phyloP scores from a whole-genome alignment of 306 rosid genomes.

The Geum urbanum region DNA sequence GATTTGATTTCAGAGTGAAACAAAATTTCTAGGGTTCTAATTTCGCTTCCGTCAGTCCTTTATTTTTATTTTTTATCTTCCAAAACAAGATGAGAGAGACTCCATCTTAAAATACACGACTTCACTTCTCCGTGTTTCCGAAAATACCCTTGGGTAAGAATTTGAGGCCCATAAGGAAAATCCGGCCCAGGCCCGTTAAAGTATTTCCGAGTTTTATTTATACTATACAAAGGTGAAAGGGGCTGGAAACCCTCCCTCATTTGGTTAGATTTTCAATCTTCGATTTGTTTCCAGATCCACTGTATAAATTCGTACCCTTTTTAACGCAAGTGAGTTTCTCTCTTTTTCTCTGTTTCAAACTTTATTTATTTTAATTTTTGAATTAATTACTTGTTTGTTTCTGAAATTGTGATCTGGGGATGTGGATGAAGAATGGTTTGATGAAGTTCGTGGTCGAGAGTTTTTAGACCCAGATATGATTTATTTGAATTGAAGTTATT shows the following conservation, averaged over 20 bases:
- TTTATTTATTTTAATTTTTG: too few species aligned
- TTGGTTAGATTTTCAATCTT: too few species aligned
- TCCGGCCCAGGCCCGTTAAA: background rate
- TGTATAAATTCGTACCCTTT: too few species aligned
- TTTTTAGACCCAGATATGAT: background rate
- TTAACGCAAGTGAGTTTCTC: too few species aligned
- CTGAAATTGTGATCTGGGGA: background rate
- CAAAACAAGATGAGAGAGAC: background rate
- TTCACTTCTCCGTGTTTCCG: background rate
- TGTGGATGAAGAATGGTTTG: background rate
- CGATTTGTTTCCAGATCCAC: too few species aligned
- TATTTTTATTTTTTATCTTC: too few species aligned
- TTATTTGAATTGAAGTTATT: background rate
- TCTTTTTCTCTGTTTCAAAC: too few species aligned
- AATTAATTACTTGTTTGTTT: background rate
- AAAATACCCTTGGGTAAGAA: background rate
- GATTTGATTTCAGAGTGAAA: too few species aligned
- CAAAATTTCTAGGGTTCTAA: slow-evolving; percentile 23
- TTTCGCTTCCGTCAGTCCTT: background rate
- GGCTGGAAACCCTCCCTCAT: too few species aligned
- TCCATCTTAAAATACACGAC: background rate
- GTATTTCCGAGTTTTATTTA: too few species aligned
- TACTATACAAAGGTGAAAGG: too few species aligned
- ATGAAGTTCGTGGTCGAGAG: background rate
- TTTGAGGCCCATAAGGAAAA: background rate